Conservation (phyloP, 2,329 filamentous ascomycete species). For the Penicillium concentricum region DNA sequence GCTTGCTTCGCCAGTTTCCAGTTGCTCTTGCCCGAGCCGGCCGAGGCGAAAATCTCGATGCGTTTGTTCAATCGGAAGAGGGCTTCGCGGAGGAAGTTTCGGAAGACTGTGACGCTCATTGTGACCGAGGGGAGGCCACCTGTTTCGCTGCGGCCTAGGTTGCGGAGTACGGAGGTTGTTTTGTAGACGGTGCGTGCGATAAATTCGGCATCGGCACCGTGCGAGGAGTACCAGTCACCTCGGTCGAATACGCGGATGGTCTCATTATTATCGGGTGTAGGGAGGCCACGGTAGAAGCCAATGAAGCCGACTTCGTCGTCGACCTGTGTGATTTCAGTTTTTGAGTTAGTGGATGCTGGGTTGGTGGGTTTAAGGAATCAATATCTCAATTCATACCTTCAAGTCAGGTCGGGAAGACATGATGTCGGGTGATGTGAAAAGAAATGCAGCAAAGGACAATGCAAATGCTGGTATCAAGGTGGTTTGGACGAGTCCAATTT, state of each 20-base stretch:
- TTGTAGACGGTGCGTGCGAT: constrained; percentile 77
- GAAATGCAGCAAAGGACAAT: constrained; percentile 8
- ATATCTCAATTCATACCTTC: constrained; percentile 53
- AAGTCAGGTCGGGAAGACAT: constrained; percentile 73
- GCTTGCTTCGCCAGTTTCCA: constrained; percentile 93
- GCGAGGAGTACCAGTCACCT: constrained; percentile 85
- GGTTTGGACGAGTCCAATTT: constrained; percentile 15
- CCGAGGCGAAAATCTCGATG: constrained; percentile 83
- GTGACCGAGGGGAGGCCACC: constrained; percentile 91
- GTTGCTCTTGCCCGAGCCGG: constrained; percentile 70
- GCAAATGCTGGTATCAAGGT: constrained; percentile 6
- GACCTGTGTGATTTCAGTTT: constrained; percentile 55
- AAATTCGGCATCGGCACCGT: constrained; percentile 48
- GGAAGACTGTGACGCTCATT: constrained; percentile 91
- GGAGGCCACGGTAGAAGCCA: constrained; percentile 87
- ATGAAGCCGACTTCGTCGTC: constrained; percentile 98
- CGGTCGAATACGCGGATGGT: constrained; percentile 91
- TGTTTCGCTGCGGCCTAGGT: constrained; percentile 78
- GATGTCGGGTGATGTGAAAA: constrained; percentile 27
- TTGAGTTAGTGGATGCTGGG: not conserved
- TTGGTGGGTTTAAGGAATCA: not conserved
- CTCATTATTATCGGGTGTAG: constrained; percentile 58
- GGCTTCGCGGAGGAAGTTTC: constrained; percentile 91
- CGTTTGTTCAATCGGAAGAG: constrained; percentile 88
- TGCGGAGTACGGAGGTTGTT: constrained; percentile 90